Evolutionary conservation across 179 eudicot genomes (phyloP).

Genomic region (Silene coronaria): DNA sequence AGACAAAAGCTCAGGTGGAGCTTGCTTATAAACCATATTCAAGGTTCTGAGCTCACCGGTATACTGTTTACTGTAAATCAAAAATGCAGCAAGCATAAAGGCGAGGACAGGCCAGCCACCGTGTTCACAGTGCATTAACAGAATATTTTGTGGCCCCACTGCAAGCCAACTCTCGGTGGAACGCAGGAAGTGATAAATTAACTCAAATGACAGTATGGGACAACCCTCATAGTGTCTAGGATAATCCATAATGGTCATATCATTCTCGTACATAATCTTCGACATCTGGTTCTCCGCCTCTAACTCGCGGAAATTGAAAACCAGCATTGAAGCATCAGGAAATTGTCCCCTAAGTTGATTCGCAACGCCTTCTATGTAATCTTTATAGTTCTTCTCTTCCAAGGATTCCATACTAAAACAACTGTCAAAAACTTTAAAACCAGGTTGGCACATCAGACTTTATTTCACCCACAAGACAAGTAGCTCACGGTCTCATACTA

Average conservation of each 20-base stretch:
- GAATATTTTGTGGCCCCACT: conserved; percentile 58
- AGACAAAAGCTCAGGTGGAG: conserved; percentile 64
- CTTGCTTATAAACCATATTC: conserved; percentile 80
- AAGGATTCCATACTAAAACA: conserved; percentile 57
- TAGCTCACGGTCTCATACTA: neutral
- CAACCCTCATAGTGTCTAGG: conserved; percentile 80
- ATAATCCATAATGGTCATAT: conserved; percentile 82
- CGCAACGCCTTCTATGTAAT: conserved; percentile 47
- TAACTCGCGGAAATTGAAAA: conserved; percentile 56
- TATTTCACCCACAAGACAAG: neutral
- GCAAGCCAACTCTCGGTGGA: conserved; percentile 87
- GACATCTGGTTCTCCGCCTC: conserved; percentile 42
- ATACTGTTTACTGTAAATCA: conserved; percentile 59
- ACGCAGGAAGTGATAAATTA: conserved; percentile 67
- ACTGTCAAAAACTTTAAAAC: conserved; percentile 59
- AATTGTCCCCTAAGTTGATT: conserved; percentile 46
- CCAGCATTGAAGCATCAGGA: conserved; percentile 69
- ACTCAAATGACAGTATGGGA: conserved; percentile 73
- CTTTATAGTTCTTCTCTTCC: conserved; percentile 55
- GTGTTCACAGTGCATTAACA: conserved; percentile 75
- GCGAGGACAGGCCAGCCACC: conserved; percentile 93
- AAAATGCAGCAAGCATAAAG: conserved; percentile 71
- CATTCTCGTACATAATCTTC: conserved; percentile 51
- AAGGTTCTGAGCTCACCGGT: conserved; percentile 67
- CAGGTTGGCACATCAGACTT: neutral